A percentile compares a stretch with the other conserved stretches of the same genome.
These are phyloP conservation scores for Calocera viscosa DNA, from an alignment of 768 basidiomycete genomes.

Conservation along the genomic window DNA sequence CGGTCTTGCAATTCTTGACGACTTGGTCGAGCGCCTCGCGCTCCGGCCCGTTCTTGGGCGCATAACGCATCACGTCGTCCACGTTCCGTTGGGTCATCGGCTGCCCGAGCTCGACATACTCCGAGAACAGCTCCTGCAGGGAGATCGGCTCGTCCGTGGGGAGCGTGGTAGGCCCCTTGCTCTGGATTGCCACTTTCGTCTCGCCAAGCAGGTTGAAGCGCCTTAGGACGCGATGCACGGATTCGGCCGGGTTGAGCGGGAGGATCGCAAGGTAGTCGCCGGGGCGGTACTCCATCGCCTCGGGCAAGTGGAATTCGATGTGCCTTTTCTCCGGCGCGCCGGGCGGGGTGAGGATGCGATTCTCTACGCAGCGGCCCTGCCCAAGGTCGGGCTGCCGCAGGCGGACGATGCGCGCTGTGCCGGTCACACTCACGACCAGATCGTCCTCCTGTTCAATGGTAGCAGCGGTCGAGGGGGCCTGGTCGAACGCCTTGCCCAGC, in stretches of 20 bases:
- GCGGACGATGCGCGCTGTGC: conserved; percentile 23
- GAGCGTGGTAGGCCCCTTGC: conserved; percentile 30
- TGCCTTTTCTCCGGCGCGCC: conserved; percentile 34
- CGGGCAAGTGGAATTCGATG: conserved; percentile 34
- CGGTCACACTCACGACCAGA: not conserved
- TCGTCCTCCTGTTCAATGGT: not conserved
- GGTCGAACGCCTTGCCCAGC: conserved; percentile 25
- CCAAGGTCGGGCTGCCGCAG: conserved; percentile 32
- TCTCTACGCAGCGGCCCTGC: conserved; percentile 32
- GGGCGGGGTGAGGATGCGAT: conserved; percentile 31
- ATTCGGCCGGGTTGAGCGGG: conserved; percentile 13
- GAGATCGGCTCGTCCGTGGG: conserved; percentile 32
- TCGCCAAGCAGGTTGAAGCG: conserved; percentile 16
- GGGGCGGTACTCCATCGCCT: conserved; percentile 29
- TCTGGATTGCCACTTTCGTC: conserved; percentile 27
- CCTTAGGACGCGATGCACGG: conserved; percentile 14
- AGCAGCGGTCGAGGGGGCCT: conserved; percentile 13
- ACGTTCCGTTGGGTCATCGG: conserved; percentile 36
- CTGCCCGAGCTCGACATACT: conserved; percentile 40
- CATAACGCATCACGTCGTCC: conserved; percentile 24
- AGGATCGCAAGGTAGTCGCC: conserved; percentile 41
- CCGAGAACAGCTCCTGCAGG: conserved; percentile 30
- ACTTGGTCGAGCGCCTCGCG: conserved; percentile 26
- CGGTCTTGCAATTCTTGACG: conserved; percentile 24
- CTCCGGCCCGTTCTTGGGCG: conserved; percentile 22